Percentiles rank a stretch among this genome's conserved stretches.
phyloP scores from a whole-genome alignment of 2,329 filamentous ascomycete species.

The Amylocarpus encephaloides region DNA sequence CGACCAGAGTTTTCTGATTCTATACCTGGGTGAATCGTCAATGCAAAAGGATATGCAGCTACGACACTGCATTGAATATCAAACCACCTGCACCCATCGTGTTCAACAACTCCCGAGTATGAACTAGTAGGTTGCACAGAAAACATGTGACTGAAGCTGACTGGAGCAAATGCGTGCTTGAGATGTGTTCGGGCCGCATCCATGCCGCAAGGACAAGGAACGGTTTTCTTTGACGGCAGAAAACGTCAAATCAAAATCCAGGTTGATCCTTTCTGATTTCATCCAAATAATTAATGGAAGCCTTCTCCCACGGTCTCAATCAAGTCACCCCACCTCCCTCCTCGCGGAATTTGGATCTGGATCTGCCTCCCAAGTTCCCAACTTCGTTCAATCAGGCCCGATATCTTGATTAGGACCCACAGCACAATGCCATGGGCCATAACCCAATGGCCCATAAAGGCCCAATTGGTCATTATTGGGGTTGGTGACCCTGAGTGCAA shows the following conservation, averaged over 20 bases:
- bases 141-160: slow-evolving; percentile 1
- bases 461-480: background rate
- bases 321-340: background rate
- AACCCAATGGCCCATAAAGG: background rate
- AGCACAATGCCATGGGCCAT: background rate
- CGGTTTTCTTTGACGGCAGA: background rate
- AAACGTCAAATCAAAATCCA: slow-evolving; percentile 5
- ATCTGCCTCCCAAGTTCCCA: background rate
- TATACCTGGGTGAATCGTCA: background rate
- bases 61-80: background rate
- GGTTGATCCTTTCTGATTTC: background rate
- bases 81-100: slow-evolving; percentile 2
- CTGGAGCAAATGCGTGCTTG: background rate
- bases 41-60: background rate
- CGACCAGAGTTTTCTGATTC: background rate
- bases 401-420: background rate
- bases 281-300: background rate
- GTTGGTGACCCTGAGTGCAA: background rate
- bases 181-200: slow-evolving; percentile 4
- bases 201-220: background rate
- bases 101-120: background rate
- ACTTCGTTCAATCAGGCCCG: background rate
- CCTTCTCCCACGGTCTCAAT: background rate
- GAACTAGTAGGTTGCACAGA: background rate
- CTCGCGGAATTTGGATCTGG: background rate